These are phyloP conservation scores for Asclepias syriaca DNA, from an alignment of 257 asterid genomes.

Conservation along the genomic window DNA sequence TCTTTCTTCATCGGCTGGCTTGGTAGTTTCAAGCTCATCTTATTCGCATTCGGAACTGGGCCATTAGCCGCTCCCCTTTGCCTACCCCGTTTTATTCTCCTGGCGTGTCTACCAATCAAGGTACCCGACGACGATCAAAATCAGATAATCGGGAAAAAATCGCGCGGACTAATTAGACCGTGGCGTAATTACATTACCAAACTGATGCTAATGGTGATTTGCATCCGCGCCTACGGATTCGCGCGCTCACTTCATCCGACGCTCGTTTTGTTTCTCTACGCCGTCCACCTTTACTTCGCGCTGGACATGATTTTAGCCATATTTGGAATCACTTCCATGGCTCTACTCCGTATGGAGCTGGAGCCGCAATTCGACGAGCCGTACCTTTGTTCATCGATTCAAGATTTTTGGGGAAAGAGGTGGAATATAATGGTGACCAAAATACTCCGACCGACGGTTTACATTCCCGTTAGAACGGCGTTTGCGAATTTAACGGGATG, in stretches of 20 bases:
- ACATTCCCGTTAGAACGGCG: constrained; percentile 22
- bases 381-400: constrained; percentile 43
- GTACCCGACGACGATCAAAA: background rate
- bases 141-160: background rate
- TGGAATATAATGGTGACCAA: too few relatives aligned
- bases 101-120: constrained; percentile 53
- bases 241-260: constrained; percentile 23
- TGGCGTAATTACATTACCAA: constrained; percentile 21
- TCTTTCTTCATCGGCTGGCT: constrained; percentile 57
- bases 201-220: constrained; percentile 14
- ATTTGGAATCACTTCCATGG: constrained; percentile 17
- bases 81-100: constrained; percentile 33
- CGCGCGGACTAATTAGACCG: constrained; percentile 10
- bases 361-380: constrained; percentile 51
- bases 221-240: constrained; percentile 20
- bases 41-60: constrained; percentile 44
- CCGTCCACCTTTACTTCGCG: constrained; percentile 36
- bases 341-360: constrained; percentile 24
- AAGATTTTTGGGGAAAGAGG: constrained; percentile 62
- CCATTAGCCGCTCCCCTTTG: constrained; percentile 38
- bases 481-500: background rate
- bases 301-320: constrained; percentile 37
- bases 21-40: constrained; percentile 41
- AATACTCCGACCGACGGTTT: constrained; percentile 33
- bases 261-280: constrained; percentile 22